Evolutionary conservation across 768 basidiomycete genomes (phyloP), one percentile per base, ranked within the genome.

Genomic region (Suillus fuscotomentosus): DNA sequence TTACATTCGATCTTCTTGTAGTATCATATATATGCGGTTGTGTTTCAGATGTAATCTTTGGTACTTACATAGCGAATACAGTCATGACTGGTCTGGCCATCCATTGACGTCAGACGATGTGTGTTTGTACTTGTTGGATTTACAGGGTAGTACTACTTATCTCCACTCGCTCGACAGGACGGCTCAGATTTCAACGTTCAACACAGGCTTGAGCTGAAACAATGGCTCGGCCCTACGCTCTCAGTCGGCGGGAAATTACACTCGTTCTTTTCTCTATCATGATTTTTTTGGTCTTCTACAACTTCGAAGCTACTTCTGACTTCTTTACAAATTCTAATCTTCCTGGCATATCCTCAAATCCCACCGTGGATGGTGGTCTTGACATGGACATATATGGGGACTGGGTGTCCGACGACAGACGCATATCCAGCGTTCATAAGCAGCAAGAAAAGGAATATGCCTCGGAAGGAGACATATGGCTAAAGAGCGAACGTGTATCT

Each of bases 161-260:
- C 22, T 57, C 38, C 34, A 13, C 31, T 34, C 11, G 31, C 31
- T 53, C 31, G 27, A 27, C 51, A 31, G 17, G 27, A 56, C 24
- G 9, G 41, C 41, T 42, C 57, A 42, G 24, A 27, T 42, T 42
- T 27, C 24, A 20, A 11, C 24, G 17, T 17, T 27, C 24, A 20
- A 11, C 24, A 20, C 17, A 59, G 24, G 53, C 42, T 17, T 42
- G 41, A 59, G 41, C 41, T 59, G 41, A 13, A 54, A 63, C 38
- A 57, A 88, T 88, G 87, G 77, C 79, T 63, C 91, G 90, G 89
- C 75, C 78, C 50, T 80, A 85, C 3, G 84, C 86, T 60, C 92
- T 89, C 13, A 90, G 84, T 56, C 84, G 88, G 67, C 86, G 93
- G 67, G 94, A 95, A 76, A 69, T 90, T 39, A 81, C 86, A 11